phyloP scores from a whole-genome alignment of 139 green algal species.

The Nannochloris sp. region DNA sequence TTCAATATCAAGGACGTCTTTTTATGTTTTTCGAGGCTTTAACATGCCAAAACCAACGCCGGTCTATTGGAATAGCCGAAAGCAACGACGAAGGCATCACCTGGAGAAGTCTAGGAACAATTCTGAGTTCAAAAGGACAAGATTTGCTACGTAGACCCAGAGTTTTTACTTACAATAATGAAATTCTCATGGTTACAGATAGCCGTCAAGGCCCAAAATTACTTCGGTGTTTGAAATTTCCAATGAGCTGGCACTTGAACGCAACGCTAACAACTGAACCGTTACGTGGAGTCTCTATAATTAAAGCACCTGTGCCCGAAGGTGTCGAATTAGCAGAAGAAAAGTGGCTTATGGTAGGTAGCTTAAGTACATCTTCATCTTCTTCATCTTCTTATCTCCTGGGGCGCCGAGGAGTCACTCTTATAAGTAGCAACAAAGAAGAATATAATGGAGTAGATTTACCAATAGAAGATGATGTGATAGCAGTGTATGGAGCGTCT shows the following conservation, averaged over 20 bases:
- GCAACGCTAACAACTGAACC: not conserved
- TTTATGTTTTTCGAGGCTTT: slow-evolving; percentile 13
- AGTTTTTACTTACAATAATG: slow-evolving; percentile 1
- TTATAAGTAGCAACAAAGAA: not conserved
- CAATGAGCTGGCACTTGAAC: not conserved
- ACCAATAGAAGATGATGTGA: not conserved
- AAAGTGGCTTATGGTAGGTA: slow-evolving; percentile 12
- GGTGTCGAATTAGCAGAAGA: not conserved
- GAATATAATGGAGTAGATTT: not conserved
- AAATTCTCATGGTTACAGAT: slow-evolving; percentile 16
- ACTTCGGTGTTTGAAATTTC: slow-evolving; percentile 6
- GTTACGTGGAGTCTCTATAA: not conserved
- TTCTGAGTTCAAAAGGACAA: not conserved
- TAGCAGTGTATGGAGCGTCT: not conserved
- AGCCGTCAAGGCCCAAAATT: not conserved
- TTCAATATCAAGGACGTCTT: not conserved
- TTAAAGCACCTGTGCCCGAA: not conserved
- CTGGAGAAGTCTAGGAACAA: slow-evolving; percentile 10
- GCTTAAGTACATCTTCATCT: not conserved
- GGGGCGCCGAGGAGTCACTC: not conserved
- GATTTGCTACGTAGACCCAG: not conserved
- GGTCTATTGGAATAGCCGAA: slow-evolving; percentile 8
- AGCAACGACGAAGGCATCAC: slow-evolving; percentile 3
- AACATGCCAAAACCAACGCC: not conserved
- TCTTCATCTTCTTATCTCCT: not conserved